phyloP scores from a whole-genome alignment of 257 asterid genomes.

The Lycium barbarum region DNA sequence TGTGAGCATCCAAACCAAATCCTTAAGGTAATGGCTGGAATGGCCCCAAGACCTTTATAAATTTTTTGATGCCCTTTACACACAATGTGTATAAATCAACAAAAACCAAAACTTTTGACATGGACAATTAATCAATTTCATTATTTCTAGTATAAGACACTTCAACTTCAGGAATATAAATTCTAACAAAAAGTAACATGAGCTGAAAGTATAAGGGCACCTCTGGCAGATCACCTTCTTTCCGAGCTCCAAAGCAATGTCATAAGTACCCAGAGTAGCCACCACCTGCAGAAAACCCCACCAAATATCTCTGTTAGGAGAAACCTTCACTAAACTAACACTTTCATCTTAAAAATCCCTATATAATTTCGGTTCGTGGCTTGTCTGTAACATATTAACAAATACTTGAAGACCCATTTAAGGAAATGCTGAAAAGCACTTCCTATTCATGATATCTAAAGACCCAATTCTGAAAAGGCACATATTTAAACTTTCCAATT shows the following conservation, averaged over 20 bases:
- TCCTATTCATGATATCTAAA: neutral
- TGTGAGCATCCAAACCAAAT: neutral
- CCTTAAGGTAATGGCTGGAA: neutral
- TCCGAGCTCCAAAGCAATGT: conserved; percentile 84
- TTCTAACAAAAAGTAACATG: neutral
- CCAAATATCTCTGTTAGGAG: conserved; percentile 27
- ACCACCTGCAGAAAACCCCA: conserved; percentile 64
- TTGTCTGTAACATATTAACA: neutral
- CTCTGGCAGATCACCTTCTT: conserved; percentile 91
- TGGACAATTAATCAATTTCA: neutral
- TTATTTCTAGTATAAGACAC: neutral
- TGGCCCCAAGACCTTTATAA: neutral
- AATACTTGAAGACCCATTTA: neutral
- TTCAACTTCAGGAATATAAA: neutral
- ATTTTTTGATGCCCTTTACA: neutral
- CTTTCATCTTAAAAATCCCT: conserved; percentile 19
- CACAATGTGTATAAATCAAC: neutral
- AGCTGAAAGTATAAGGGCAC: conserved; percentile 43
- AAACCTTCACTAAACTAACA: conserved; percentile 11
- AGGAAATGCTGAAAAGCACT: neutral
- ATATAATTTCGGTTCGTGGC: neutral
- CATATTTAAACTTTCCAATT: neutral
- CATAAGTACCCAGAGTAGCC: conserved; percentile 89
- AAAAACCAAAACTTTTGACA: neutral
- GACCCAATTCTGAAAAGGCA: neutral